These are phyloP conservation scores for Trichoderma asperelloides DNA, from an alignment of 495 filamentous ascomycete genomes.

Conservation along the genomic window DNA sequence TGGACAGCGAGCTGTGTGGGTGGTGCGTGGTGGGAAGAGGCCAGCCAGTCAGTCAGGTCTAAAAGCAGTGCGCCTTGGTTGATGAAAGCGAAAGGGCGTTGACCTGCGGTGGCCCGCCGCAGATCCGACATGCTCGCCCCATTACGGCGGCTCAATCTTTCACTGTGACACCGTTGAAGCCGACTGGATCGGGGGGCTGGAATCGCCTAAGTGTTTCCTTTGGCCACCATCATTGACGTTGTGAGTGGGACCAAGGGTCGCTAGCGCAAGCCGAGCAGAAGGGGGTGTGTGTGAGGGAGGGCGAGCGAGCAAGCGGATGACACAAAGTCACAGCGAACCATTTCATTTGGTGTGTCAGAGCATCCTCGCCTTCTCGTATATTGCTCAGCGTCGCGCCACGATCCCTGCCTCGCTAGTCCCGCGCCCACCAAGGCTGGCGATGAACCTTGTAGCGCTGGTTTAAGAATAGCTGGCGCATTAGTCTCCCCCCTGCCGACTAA, in stretches of 20 bases:
- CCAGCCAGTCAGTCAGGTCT: neutral
- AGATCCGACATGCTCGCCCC: constrained; percentile 5
- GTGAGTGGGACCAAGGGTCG: constrained; percentile 14
- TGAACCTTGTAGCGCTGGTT: constrained; percentile 9
- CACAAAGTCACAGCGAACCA: constrained; percentile 19
- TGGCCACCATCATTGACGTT: constrained; percentile 4
- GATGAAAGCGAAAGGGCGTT: neutral
- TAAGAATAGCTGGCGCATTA: constrained; percentile 11
- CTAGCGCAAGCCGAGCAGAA: constrained; percentile 5
- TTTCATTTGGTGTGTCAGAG: constrained; percentile 34
- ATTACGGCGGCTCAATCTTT: constrained; percentile 4
- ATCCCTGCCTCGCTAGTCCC: constrained; percentile 15
- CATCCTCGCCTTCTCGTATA: constrained; percentile 26
- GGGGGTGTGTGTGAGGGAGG: constrained; percentile 3
- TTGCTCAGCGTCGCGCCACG: constrained; percentile 25
- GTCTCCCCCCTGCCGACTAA: neutral
- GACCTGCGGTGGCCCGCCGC: neutral
- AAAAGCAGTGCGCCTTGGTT: neutral
- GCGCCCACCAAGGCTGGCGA: constrained; percentile 1
- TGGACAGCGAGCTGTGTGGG: neutral
- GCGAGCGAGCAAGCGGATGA: constrained; percentile 1
- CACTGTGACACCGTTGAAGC: constrained; percentile 6
- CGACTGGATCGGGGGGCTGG: constrained; percentile 6
- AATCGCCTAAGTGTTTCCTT: constrained; percentile 3
- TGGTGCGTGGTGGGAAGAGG: neutral